Conservation (phyloP, 768 basidiomycete species). For the Mycena polygramma region DNA sequence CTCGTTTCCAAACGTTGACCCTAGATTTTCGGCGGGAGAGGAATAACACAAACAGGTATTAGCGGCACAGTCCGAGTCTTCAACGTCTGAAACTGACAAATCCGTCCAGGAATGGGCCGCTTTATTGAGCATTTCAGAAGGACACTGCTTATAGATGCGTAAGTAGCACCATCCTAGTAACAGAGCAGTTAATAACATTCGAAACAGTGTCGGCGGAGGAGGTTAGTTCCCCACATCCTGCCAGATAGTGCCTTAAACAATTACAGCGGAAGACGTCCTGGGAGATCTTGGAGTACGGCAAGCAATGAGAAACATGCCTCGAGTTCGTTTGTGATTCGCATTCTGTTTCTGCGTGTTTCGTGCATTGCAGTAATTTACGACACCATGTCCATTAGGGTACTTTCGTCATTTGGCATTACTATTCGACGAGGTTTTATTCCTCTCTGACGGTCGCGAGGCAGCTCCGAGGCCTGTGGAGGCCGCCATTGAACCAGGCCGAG, state of each 20-base stretch:
- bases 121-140: conserved; percentile 78
- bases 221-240: conserved; percentile 43
- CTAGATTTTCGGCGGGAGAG: conserved; percentile 88
- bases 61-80: conserved; percentile 1
- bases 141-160: conserved; percentile 75
- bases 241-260: conserved; percentile 23
- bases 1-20: conserved; percentile 13
- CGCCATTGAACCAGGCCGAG: conserved; percentile 52
- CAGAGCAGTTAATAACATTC: background rate
- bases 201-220: conserved; percentile 73
- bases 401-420: conserved; percentile 23
- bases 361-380: background rate
- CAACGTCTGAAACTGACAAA: conserved; percentile 25
- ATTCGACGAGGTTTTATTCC: conserved; percentile 20
- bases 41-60: conserved; percentile 84
- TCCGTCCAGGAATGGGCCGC: conserved; percentile 65
- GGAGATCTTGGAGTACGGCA: conserved; percentile 87
- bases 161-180: conserved; percentile 34
- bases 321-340: conserved; percentile 65
- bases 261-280: conserved; percentile 79
- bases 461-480: conserved; percentile 52
- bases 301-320: conserved; percentile 83
- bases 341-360: background rate
- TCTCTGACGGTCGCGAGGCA: conserved; percentile 12
- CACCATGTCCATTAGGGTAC: background rate